These are phyloP conservation scores for Hexamita inflata DNA, from an alignment of 208 protist genomes.

Conservation along the genomic window DNA sequence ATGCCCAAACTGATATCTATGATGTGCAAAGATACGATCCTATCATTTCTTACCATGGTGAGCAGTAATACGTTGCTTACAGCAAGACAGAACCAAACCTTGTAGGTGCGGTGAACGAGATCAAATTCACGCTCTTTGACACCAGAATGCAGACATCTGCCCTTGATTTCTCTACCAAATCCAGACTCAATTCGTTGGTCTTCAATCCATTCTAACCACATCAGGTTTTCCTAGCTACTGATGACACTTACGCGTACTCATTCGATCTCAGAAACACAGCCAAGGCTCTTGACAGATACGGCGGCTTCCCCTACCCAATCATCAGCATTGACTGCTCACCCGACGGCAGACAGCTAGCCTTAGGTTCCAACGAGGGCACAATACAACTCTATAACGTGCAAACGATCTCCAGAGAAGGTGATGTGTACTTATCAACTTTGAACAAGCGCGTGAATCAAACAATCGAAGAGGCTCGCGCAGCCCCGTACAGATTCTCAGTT, in stretches of 20 bases:
- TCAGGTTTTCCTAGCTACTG: background rate
- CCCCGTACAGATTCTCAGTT: background rate
- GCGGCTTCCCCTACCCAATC: background rate
- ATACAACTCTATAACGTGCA: conserved; percentile 13
- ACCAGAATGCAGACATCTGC: background rate
- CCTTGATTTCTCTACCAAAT: background rate
- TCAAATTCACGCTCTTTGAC: conserved; percentile 1
- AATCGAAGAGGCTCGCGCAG: background rate
- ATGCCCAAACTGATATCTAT: background rate
- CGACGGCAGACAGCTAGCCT: background rate
- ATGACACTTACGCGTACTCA: background rate
- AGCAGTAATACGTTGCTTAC: background rate
- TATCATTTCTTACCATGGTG: no score
- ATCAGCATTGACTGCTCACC: background rate
- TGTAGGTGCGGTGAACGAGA: background rate
- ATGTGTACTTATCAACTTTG: background rate
- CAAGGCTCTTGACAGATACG: background rate
- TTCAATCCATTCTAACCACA: conserved; percentile 10
- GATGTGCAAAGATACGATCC: background rate
- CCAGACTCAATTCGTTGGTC: background rate
- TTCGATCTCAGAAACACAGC: background rate
- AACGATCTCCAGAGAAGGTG: background rate
- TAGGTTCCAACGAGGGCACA: background rate
- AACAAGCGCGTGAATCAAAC: background rate
- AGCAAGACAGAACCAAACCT: background rate